Percentiles rank a stretch among this genome's conserved stretches.
phyloP scores from a whole-genome alignment of 2,329 filamentous ascomycete species.

The Xylariaceae sp. region DNA sequence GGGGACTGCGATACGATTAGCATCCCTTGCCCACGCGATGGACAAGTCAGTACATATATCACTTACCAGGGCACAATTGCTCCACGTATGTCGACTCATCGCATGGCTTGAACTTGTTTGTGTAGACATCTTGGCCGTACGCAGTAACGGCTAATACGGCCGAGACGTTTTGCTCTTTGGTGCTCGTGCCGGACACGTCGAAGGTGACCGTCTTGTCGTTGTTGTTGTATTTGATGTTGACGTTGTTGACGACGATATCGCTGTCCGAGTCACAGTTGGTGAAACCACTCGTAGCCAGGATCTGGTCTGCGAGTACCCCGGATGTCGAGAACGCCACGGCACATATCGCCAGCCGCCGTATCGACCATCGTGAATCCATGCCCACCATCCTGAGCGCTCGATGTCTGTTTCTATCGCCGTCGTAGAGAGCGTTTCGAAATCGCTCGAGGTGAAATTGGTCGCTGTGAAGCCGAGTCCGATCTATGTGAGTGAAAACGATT shows the following conservation, averaged over 20 bases:
- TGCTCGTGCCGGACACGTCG: slow-evolving; percentile 72
- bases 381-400: slow-evolving; percentile 18
- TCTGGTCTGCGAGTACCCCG: slow-evolving; percentile 55
- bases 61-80: slow-evolving; percentile 73
- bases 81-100: slow-evolving; percentile 55
- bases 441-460: too few relatives aligned
- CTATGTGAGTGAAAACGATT: slow-evolving; percentile 12
- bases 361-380: slow-evolving; percentile 20
- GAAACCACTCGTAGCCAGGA: slow-evolving; percentile 77
- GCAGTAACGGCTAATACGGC: slow-evolving; percentile 70
- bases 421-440: too few relatives aligned
- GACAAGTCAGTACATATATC: background rate
- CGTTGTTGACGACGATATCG: slow-evolving; percentile 60
- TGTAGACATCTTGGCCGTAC: slow-evolving; percentile 77
- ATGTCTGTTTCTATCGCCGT: background rate
- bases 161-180: slow-evolving; percentile 68
- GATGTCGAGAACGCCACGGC: slow-evolving; percentile 29
- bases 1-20: slow-evolving; percentile 50
- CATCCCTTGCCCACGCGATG: background rate
- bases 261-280: slow-evolving; percentile 57
- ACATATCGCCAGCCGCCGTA: slow-evolving; percentile 23
- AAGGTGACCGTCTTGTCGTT: slow-evolving; percentile 67
- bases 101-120: slow-evolving; percentile 78
- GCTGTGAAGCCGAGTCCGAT: slow-evolving; percentile 6
- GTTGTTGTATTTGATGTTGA: slow-evolving; percentile 75